Percentiles rank a stretch among this genome's conserved stretches.
Evolutionary conservation across 306 rosid species (phyloP).

Genomic region (Luffa aegyptiaca): DNA sequence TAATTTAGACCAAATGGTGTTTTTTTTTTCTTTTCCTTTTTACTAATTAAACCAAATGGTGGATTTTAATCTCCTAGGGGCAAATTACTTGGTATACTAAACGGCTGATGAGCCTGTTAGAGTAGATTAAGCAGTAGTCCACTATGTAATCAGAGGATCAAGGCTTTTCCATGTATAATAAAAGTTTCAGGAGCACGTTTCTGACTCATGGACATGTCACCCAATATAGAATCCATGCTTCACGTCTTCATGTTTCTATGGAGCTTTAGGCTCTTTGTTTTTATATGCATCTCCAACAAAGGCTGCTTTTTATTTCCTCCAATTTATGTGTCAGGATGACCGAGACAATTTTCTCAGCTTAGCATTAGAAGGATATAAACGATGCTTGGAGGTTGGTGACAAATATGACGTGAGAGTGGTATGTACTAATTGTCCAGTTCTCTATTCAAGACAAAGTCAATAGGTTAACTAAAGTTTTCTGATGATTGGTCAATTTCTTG

Average conservation of each 20-base stretch:
- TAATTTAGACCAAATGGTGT: no score
- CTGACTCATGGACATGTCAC: not conserved
- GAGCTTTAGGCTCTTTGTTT: not conserved
- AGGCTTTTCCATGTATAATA: not conserved
- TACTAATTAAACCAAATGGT: no score
- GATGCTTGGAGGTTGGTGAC: slow-evolving; percentile 72
- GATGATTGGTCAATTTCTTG: slow-evolving; percentile 6
- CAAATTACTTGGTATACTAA: not conserved
- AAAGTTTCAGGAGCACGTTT: not conserved
- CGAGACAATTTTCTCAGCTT: slow-evolving; percentile 77
- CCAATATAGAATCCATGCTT: not conserved
- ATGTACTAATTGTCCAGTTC: slow-evolving; percentile 25
- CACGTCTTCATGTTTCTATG: not conserved
- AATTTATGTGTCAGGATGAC: slow-evolving; percentile 54
- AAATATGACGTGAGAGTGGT: slow-evolving; percentile 96
- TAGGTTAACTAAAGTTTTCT: not conserved
- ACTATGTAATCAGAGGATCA: not conserved
- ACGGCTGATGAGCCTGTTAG: not conserved
- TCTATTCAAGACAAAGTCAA: not conserved
- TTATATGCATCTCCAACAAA: not conserved
- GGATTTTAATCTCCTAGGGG: no score
- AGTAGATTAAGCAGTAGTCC: not conserved
- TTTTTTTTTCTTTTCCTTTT: no score
- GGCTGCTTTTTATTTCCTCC: slow-evolving; percentile 5
- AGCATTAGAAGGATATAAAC: slow-evolving; percentile 79